Evolutionary conservation across 768 basidiomycete genomes (phyloP).

Genomic region (Podaxis carcinomalis): DNA sequence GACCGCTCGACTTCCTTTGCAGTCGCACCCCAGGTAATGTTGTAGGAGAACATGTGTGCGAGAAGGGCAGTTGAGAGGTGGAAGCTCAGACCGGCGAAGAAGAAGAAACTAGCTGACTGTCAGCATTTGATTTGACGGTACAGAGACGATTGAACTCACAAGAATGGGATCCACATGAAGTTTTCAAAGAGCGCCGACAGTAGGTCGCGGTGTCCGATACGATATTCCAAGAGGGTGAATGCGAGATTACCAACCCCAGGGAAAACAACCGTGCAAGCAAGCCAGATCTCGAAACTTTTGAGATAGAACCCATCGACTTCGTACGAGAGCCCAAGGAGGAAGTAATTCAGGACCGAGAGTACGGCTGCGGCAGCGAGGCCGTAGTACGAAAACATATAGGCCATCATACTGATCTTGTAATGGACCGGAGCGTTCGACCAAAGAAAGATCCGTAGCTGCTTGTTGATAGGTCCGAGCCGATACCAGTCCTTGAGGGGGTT

Average conservation of each 20-base stretch:
- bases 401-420: conserved; percentile 79
- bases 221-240: conserved; percentile 66
- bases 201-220: conserved; percentile 53
- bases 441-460: conserved; percentile 70
- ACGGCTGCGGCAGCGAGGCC: conserved; percentile 61
- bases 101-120: conserved; percentile 54
- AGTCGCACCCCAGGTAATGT: conserved; percentile 76
- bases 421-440: conserved; percentile 78
- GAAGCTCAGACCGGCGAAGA: conserved; percentile 72
- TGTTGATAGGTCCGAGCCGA: conserved; percentile 76
- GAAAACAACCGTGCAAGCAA: conserved; percentile 69
- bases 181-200: conserved; percentile 53
- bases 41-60: conserved; percentile 71
- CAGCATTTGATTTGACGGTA: not conserved
- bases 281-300: conserved; percentile 70
- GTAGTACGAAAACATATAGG: conserved; percentile 63
- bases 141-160: conserved; percentile 40
- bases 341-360: conserved; percentile 66
- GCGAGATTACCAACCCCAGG: conserved; percentile 66
- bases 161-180: conserved; percentile 66
- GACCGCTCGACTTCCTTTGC: conserved; percentile 82
- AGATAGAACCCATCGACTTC: conserved; percentile 69
- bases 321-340: conserved; percentile 58
- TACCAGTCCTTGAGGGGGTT: conserved; percentile 80
- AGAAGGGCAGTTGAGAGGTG: conserved; percentile 63